Base-by-base conservation (phyloP, 441 rosid species). In the Lepidium campestre region DNA sequence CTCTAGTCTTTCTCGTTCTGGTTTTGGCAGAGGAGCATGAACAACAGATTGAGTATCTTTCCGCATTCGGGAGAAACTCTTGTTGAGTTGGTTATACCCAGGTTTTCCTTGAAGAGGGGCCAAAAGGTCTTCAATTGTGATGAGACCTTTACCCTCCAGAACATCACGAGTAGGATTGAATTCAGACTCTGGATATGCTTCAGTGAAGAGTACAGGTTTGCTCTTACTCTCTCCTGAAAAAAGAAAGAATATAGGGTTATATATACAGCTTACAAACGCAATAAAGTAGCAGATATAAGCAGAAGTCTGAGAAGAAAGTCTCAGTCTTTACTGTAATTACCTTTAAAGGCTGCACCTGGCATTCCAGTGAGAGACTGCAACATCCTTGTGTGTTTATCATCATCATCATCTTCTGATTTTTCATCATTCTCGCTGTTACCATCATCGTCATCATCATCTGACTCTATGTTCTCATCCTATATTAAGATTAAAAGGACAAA, bases 161-260 rank as follows among this genome's bases (percentile, higher is more conserved):
- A 89, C 84, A 78, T 91, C 93, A 62, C 83, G 83, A 46, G 80
- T 89, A 6, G 99, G 97, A 70, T 91, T 86, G 72, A 80, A 89
- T 73, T 91, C 97, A 29, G 96, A 91, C 77, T 91, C 97, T 20
- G 96, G 96, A 79, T 89, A 86, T 9, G 83, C 81, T 80, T 84
- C 97, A 6, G 92, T 84, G 41, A 82, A 62, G 64, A 86, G 81
- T 67, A 64, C 74, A 52, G 78, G 63, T 63, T 74, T 85, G 52
- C 78, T 86, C 76, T 73, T 87, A 73, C 77, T 83, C 75, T 77
- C 85, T 15, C 86, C 99, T 91, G 67, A 31, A 60, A 79, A 53
- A 25, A 25, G 14, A 59, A 17, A 23, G 59, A 25, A 59, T 6
- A 70, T 14, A 37, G 7, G 23, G 10, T 48, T 17, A 22, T 10